A percentile compares a stretch with the other conserved stretches of the same genome.
Evolutionary conservation across 495 filamentous ascomycete genomes (phyloP).

Genomic region (Penicilliopsis zonata): DNA sequence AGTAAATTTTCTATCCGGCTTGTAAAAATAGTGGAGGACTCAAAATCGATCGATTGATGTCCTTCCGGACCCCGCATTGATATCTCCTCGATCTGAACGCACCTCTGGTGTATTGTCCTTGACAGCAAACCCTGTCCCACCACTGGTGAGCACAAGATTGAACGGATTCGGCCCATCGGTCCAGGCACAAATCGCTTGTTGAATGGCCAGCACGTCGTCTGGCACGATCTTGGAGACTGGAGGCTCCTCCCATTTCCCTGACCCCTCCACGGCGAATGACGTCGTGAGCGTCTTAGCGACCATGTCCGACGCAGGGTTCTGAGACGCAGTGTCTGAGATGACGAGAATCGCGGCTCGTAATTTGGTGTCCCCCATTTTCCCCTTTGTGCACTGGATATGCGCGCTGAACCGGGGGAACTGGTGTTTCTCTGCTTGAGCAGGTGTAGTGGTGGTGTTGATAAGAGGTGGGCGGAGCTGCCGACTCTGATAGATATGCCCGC

Average conservation of each 20-base stretch:
- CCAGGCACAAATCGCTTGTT: slow-evolving; percentile 56
- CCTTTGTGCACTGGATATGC: no score
- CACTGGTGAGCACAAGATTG: slow-evolving; percentile 78
- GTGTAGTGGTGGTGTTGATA: no score
- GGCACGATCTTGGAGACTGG: slow-evolving; percentile 69
- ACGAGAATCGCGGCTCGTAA: slow-evolving; percentile 60
- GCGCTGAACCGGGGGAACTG: no score
- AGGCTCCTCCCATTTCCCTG: slow-evolving; percentile 53
- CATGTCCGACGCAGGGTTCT: slow-evolving; percentile 69
- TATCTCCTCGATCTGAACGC: slow-evolving; percentile 10
- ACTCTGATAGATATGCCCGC: not conserved
- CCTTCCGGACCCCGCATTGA: not conserved
- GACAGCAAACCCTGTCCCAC: slow-evolving; percentile 89
- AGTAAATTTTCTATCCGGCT: no score
- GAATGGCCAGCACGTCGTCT: slow-evolving; percentile 65
- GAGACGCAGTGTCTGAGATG: slow-evolving; percentile 84
- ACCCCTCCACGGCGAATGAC: slow-evolving; percentile 52
- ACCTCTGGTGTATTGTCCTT: slow-evolving; percentile 85
- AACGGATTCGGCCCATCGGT: slow-evolving; percentile 44
- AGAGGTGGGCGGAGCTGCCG: no score
- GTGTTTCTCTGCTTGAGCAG: no score
- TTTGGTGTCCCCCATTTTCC: slow-evolving; percentile 12
- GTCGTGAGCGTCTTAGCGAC: slow-evolving; percentile 50
- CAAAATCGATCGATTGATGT: no score
- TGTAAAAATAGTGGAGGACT: slow-evolving; percentile 5